Evolutionary conservation across 1,284 basidiomycete species (phyloP), one percentile per base, ranked within the genome.

Genomic region (Neotropicomus parvogracilis): DNA sequence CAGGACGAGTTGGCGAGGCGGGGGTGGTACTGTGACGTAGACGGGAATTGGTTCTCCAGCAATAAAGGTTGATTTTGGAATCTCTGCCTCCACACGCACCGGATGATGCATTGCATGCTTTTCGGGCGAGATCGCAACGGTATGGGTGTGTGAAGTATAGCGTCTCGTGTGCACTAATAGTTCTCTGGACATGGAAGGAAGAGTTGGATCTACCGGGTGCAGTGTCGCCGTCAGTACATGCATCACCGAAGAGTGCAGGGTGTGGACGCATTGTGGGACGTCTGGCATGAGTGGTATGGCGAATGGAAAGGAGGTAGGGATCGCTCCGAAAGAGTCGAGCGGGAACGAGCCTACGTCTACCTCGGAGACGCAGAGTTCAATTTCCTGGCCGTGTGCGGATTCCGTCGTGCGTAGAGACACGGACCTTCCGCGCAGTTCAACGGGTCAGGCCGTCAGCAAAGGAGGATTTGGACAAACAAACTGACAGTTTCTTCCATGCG

Each of bases 11-110:
- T 82, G 79, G 36, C 75, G 71, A 21, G 71, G 63, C 12, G 88
- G 88, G 13, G 85, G 76, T 8, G 88, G 86, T 3, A 91, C 72
- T 6, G 85, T 88, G 40, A 90, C 74, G 59, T 91, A 91, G 24
- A 90, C 68, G 3, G 88, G 85, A 37, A 91, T 80, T 17, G 77
- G 67, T 59, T 91, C 88, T 19, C 80, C 80, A 1, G 78, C 77
- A 44, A 73, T 75, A 65, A 85, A 91, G 1, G 75, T 81, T 13
- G 79, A 77, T 49, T 87, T 75, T 26, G 88, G 85, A 17, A 91
- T 65, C 64, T 91, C 78, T 27, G 83, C 79, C 48, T 84, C 73
- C 21, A 89, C 75, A 24, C 67, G 73, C 3, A 82, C 81, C 13
- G 88, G 88, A 36, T 79, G 70, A n/a, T 77, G 72, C 9, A 86